Conservation (phyloP, 78 protist genomes). For the Cavenderia fasciculata region DNA sequence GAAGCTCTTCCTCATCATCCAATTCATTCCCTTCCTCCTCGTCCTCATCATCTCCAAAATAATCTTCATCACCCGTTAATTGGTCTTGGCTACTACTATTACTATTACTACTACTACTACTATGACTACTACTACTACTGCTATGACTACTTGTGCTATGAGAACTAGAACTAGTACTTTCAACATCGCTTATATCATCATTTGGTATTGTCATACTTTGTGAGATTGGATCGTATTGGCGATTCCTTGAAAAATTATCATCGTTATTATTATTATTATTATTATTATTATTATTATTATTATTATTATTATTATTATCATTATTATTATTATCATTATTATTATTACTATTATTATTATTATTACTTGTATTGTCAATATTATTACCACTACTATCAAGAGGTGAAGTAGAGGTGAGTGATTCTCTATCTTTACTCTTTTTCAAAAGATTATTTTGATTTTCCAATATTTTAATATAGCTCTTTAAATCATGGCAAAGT, state of each 20-base stretch:
- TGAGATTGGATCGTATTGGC: too few relatives aligned
- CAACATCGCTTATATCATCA: background rate
- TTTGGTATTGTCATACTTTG: too few relatives aligned
- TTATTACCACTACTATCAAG: background rate
- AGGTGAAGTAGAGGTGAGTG: background rate
- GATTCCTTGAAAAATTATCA: too few relatives aligned
- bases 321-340: background rate
- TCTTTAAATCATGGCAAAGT: conserved; percentile 26
- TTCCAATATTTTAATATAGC: conserved; percentile 46
- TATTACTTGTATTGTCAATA: background rate
- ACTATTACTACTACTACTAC: background rate
- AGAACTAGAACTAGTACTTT: too few relatives aligned
- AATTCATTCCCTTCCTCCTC: background rate
- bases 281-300: conserved; percentile 1
- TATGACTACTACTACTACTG: background rate
- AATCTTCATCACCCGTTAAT: conserved; percentile 2
- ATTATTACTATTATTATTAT: background rate
- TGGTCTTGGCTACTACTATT: background rate
- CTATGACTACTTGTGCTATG: too few relatives aligned
- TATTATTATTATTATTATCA: background rate
- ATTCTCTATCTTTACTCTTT: background rate
- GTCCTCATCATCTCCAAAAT: conserved; percentile 20
- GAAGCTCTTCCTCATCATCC: conserved; percentile 7
- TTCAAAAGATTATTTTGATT: conserved; percentile 2
- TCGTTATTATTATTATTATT: background rate